A percentile compares a stretch with the other conserved stretches of the same genome.
These are phyloP conservation scores for Litchi chinensis DNA, from an alignment of 345 rosid genomes.

Conservation along the genomic window DNA sequence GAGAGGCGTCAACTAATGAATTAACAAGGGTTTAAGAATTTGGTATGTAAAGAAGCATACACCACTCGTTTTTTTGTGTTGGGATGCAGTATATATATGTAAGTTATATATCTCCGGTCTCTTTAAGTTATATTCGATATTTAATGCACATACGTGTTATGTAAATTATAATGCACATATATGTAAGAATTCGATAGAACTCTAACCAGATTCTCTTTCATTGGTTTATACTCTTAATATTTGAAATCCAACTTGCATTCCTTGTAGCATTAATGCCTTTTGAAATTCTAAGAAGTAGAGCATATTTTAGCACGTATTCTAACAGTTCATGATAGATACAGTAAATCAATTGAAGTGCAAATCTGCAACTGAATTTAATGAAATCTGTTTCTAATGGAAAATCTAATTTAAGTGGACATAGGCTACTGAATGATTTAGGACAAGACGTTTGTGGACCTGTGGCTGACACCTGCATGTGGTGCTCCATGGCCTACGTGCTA, in stretches of 20 bases:
- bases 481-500: too few species aligned
- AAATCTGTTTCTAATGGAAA: not conserved
- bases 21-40: conserved; percentile 23
- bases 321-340: too few species aligned
- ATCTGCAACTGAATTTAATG: not conserved
- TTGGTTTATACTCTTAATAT: not conserved
- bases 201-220: not conserved
- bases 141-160: not conserved
- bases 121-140: not conserved
- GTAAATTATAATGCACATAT: not conserved
- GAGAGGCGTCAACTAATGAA: conserved; percentile 22
- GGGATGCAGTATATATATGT: not conserved
- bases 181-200: not conserved
- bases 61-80: not conserved
- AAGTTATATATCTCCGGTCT: not conserved
- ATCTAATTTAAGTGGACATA: too few species aligned
- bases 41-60: conserved; percentile 14
- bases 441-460: too few species aligned
- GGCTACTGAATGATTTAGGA: too few species aligned
- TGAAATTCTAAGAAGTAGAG: too few species aligned
- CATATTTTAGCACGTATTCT: not conserved
- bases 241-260: not conserved
- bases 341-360: too few species aligned
- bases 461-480: too few species aligned
- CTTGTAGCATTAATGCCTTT: not conserved